Percentiles rank a stretch among this genome's conserved stretches.
phyloP scores from a whole-genome alignment of 2,329 filamentous ascomycete genomes.

The Talaromyces piceae region DNA sequence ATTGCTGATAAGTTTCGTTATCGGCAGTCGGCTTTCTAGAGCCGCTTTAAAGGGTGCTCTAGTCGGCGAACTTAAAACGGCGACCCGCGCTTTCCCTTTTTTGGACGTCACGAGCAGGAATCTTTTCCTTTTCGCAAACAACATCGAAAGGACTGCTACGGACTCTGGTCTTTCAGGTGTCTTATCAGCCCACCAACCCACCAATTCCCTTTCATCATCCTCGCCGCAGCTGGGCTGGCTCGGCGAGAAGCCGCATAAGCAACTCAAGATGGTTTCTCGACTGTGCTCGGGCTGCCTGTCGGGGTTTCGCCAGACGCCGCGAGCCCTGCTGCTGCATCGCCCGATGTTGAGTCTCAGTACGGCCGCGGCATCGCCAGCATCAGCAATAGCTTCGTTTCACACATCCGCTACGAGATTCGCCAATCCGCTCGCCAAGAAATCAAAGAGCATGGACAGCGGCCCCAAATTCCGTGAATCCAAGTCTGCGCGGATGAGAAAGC shows the following conservation, averaged over 20 bases:
- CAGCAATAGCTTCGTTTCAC: constrained; percentile 42
- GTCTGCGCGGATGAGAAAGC: constrained; percentile 35
- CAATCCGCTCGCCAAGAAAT: constrained; percentile 45
- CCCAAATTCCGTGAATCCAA: constrained; percentile 33
- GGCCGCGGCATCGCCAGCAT: background rate
- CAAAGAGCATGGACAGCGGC: constrained; percentile 16
- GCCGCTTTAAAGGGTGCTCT: constrained; percentile 17
- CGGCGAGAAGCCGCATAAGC: constrained; percentile 20
- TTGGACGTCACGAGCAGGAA: constrained; percentile 15
- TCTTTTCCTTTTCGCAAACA: constrained; percentile 18
- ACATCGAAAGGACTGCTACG: constrained; percentile 8
- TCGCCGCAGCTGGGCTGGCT: constrained; percentile 20
- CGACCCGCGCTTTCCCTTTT: constrained; percentile 18
- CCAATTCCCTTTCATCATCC: constrained; percentile 22
- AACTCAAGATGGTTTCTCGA: constrained; percentile 46
- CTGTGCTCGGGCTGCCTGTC: constrained; percentile 55
- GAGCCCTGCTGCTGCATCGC: constrained; percentile 28
- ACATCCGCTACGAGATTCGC: constrained; percentile 34
- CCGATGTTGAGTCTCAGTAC: constrained; percentile 21
- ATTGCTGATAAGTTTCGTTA: constrained; percentile 4
- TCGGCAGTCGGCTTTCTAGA: constrained; percentile 15
- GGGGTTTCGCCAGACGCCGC: constrained; percentile 37
- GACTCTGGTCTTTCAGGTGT: constrained; percentile 14
- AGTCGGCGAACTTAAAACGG: constrained; percentile 15
- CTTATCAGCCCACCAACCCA: constrained; percentile 1